Evolutionary conservation across 2,329 filamentous ascomycete species (phyloP).

Genomic region (Xylariales sp.): DNA sequence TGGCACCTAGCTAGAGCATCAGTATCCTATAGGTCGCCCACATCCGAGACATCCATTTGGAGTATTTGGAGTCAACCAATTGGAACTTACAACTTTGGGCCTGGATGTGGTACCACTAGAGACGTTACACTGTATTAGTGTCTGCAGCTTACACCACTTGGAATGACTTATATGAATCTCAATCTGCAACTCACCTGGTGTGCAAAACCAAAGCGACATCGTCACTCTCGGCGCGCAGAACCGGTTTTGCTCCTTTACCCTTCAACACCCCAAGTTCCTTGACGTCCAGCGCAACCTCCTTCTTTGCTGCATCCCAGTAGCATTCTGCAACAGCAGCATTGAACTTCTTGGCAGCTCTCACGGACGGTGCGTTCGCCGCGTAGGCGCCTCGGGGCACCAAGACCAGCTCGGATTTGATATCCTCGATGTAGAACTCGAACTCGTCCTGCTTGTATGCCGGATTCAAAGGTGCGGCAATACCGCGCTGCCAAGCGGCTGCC

Average conservation of each 20-base stretch:
- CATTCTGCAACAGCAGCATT: conserved; percentile 82
- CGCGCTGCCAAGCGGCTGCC: conserved; percentile 79
- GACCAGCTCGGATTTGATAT: conserved; percentile 74
- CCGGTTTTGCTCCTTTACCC: conserved; percentile 32
- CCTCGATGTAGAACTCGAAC: conserved; percentile 89
- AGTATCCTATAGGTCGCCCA: too few relatives aligned
- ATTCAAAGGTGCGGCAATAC: conserved; percentile 81
- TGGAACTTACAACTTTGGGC: conserved; percentile 67
- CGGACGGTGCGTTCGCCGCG: conserved; percentile 62
- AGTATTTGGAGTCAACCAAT: neutral
- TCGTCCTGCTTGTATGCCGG: conserved; percentile 85
- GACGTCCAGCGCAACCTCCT: conserved; percentile 70
- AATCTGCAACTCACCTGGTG: conserved; percentile 46
- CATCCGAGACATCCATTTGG: too few relatives aligned
- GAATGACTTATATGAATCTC: neutral
- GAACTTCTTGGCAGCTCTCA: conserved; percentile 74
- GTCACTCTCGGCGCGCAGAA: conserved; percentile 57
- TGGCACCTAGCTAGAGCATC: conserved; percentile 49
- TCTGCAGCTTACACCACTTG: neutral
- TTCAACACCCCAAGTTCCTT: conserved; percentile 69
- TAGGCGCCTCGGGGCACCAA: conserved; percentile 71
- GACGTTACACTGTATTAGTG: conserved; percentile 18
- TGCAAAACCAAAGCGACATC: conserved; percentile 80
- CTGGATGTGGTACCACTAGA: conserved; percentile 72
- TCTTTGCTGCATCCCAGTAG: conserved; percentile 64